A percentile compares a stretch with the other conserved stretches of the same genome.
Evolutionary conservation across 1,284 basidiomycete genomes (phyloP).

Genomic region (Chondrostereum purpureum): DNA sequence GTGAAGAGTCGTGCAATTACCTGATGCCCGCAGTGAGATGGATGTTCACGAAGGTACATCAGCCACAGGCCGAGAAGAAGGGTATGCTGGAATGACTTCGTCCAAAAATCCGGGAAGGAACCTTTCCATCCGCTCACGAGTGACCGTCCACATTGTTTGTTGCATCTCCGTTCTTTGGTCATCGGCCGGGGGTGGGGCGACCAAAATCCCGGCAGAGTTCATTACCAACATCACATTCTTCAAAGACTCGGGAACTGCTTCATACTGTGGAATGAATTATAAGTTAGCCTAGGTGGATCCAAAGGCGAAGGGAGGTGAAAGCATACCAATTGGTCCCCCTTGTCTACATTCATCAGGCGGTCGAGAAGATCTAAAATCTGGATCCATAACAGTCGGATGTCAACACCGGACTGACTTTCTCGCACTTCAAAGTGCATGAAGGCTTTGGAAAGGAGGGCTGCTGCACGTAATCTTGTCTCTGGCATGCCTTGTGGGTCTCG

Average conservation of each 20-base stretch:
- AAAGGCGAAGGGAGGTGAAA: constrained; percentile 3
- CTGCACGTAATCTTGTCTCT: constrained; percentile 85
- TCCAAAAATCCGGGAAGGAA: constrained; percentile 86
- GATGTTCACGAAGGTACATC: constrained; percentile 4
- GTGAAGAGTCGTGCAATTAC: no score
- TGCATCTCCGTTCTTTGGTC: constrained; percentile 62
- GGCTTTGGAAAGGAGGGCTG: constrained; percentile 86
- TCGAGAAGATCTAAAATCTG: constrained; percentile 89
- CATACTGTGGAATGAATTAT: constrained; percentile 50
- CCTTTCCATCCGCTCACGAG: constrained; percentile 77
- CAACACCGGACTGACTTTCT: constrained; percentile 58
- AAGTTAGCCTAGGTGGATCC: constrained; percentile 5
- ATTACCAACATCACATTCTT: constrained; percentile 97
- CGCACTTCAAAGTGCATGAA: constrained; percentile 91
- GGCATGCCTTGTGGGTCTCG: constrained; percentile 83
- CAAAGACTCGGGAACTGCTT: constrained; percentile 92
- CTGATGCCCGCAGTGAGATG: no score
- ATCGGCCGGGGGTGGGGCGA: constrained; percentile 54
- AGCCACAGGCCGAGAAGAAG: constrained; percentile 7
- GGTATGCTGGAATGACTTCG: constrained; percentile 51
- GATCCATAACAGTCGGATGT: constrained; percentile 81
- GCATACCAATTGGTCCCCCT: constrained; percentile 81
- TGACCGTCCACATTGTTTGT: constrained; percentile 75
- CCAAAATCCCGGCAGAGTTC: constrained; percentile 80
- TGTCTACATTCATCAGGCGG: constrained; percentile 81